phyloP scores from a whole-genome alignment of 768 basidiomycete species.

The Auriscalpium orientale region DNA sequence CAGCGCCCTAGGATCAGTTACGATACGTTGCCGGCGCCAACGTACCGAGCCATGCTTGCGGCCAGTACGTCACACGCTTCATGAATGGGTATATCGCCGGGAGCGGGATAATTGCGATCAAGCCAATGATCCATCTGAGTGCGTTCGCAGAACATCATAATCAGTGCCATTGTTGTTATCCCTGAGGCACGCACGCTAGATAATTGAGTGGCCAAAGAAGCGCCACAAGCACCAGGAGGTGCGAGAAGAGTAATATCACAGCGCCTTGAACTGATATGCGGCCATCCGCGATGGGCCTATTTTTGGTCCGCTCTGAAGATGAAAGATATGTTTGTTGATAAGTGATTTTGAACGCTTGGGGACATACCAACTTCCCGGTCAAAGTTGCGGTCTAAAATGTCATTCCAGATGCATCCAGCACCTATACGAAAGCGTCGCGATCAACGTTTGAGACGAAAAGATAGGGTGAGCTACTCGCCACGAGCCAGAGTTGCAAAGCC shows the following conservation, averaged over 20 bases:
- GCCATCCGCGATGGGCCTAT: neutral
- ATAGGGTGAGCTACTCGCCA: neutral
- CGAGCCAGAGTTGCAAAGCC: neutral
- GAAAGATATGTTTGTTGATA: neutral
- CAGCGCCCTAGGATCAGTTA: no score
- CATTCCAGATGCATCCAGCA: neutral
- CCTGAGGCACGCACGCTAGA: neutral
- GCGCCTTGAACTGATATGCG: neutral
- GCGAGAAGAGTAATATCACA: neutral
- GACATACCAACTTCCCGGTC: neutral
- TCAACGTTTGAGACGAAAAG: neutral
- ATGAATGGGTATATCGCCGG: neutral
- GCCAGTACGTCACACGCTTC: constrained; percentile 2
- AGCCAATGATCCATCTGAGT: neutral
- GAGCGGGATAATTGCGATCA: neutral
- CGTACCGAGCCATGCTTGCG: constrained; percentile 1
- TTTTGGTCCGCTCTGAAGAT: neutral
- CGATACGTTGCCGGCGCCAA: neutral
- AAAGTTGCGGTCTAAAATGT: neutral
- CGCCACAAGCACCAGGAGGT: neutral
- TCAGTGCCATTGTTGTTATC: neutral
- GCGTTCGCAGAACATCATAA: neutral
- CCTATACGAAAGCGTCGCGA: neutral
- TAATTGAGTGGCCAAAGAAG: neutral
- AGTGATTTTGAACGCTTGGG: no score